Percentiles rank a stretch among this genome's conserved stretches.
Conservation (phyloP, 1,284 basidiomycete species). For the Inonotus hispidus region DNA sequence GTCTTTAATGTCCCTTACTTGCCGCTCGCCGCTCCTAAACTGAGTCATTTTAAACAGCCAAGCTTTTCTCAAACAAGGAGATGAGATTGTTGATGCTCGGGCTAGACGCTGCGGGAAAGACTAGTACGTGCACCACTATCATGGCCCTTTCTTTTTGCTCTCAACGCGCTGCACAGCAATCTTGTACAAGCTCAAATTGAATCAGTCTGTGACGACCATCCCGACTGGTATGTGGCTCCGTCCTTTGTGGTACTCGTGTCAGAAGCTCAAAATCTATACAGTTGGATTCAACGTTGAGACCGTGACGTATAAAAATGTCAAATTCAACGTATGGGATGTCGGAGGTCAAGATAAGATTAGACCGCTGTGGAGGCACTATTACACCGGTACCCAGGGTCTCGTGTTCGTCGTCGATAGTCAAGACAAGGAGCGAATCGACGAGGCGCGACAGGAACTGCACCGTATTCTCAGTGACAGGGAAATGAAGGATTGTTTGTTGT, state of each 20-base stretch:
- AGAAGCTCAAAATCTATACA: constrained; percentile 27
- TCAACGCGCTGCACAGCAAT: constrained; percentile 63
- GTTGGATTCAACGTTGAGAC: constrained; percentile 99
- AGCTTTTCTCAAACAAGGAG: constrained; percentile 99
- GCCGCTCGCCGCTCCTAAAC: constrained; percentile 1
- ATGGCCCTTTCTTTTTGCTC: not conserved
- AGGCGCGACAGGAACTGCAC: constrained; percentile 94
- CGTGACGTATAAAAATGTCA: constrained; percentile 99
- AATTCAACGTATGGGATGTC: constrained; percentile 99
- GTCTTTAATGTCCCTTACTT: constrained; percentile 14
- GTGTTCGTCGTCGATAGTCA: constrained; percentile 93
- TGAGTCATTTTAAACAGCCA: constrained; percentile 45
- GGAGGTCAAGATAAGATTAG: constrained; percentile 99
- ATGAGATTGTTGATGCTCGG: constrained; percentile 93
- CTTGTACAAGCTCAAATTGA: constrained; percentile 98
- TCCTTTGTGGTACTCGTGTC: constrained; percentile 16
- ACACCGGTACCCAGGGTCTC: constrained; percentile 98
- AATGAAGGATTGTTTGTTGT: constrained; percentile 95
- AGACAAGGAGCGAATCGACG: constrained; percentile 93
- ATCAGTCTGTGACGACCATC: constrained; percentile 98
- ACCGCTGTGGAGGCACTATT: constrained; percentile 97
- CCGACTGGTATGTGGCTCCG: constrained; percentile 73
- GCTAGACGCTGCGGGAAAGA: constrained; percentile 95
- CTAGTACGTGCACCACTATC: constrained; percentile 46
- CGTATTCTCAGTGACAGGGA: constrained; percentile 96